Evolutionary conservation across 2,329 filamentous ascomycete genomes (phyloP).

Genomic region (Cercospora zeina): DNA sequence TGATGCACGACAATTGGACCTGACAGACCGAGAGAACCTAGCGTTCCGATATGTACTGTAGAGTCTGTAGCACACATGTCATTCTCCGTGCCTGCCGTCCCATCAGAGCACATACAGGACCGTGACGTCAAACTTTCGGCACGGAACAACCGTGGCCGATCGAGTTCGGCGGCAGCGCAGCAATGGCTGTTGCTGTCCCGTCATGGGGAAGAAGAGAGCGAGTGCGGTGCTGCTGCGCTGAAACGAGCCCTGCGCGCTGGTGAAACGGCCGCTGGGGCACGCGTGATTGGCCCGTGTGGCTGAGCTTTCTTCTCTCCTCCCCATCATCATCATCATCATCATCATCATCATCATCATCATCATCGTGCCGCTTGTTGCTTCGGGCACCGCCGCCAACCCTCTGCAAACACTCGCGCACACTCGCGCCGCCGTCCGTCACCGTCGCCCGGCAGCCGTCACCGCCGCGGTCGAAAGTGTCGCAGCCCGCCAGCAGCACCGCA

Average conservation of each 20-base stretch:
- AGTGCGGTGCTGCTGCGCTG: neutral
- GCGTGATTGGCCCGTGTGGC: neutral
- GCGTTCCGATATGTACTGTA: conserved; percentile 20
- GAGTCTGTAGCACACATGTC: no score
- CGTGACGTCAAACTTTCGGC: no score
- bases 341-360: neutral
- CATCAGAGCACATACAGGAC: no score
- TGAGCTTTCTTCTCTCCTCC: neutral
- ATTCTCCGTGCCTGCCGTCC: no score
- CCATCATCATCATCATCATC: neutral
- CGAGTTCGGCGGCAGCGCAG: no score
- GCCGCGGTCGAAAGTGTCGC: neutral
- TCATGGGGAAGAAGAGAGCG: no score
- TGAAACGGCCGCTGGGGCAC: neutral
- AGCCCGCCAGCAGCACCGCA: neutral
- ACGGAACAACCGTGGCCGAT: no score
- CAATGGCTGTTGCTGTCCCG: no score
- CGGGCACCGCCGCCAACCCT: neutral
- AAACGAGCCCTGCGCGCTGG: neutral
- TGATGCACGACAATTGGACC: conserved; percentile 31
- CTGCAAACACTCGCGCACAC: neutral
- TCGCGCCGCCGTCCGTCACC: no score
- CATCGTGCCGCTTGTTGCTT: neutral
- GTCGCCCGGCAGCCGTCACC: neutral
- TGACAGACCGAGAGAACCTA: conserved; percentile 34